Base-by-base conservation (phyloP, 345 rosid species). In the Hibiscus tridactylites region DNA sequence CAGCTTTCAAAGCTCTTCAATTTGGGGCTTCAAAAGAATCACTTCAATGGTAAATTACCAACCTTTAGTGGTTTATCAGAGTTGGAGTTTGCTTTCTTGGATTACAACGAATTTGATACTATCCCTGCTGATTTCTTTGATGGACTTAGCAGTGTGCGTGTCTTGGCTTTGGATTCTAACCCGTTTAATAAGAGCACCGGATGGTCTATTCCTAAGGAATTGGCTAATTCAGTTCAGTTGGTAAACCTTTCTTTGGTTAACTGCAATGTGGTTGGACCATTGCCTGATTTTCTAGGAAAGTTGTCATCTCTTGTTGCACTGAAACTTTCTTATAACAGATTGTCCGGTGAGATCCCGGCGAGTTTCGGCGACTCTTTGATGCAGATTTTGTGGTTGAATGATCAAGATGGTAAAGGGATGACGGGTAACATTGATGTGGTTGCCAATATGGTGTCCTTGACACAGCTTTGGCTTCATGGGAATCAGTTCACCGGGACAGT, bases 381-480 rank as follows among this genome's bases (percentile, higher is more conserved):
- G 77, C 85, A 76, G 77, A 79, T 69, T 37, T 81, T 90, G 47
- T 90, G 93, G 93, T 72, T 88, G 74, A 90, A 90, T 73, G 64
- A 90, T 64, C 96, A 90, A 73, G n/a, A 65, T 5, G 83, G 81
- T 1, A 81, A 78, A 6, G 85, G 87, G 26, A 75, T 90, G 72
- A 83, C 69, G 10, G 91, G 96, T 58, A 71, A 87, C 3, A 82
- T 90, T 71, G 88, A 88, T 73, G 81, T 83, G 70, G 82, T 88
- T 70, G 77, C 88, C 21, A 83, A 83, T 17, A 88, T 90, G 83
- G 76, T 17, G 29, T 85, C 84, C 2, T 80, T 84, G 50, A 80
- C 61, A 28, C 76, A 75, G 69, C 83, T 90, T 11, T 90, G 96
- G 96, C 87, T 90, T 71, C 96, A 90, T 59, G 93, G 96, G 75